Evolutionary conservation across 805 yeast genomes (phyloP).

Genomic region (Schwanniomyces yamadae): DNA sequence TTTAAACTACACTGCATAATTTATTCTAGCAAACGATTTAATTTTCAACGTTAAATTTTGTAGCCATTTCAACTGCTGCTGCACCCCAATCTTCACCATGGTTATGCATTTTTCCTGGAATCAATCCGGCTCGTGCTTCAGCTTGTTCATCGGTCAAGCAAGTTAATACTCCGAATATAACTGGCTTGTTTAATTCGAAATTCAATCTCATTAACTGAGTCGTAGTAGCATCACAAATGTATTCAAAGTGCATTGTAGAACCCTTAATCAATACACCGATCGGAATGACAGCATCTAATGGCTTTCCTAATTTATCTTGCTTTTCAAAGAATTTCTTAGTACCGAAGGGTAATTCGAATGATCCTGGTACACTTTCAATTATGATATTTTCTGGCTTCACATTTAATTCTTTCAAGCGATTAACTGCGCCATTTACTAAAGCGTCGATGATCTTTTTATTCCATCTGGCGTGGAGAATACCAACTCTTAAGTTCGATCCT

Average conservation of each 20-base stretch:
- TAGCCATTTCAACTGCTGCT: conserved; percentile 93
- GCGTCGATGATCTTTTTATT: conserved; percentile 74
- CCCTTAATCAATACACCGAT: conserved; percentile 96
- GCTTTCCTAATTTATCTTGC: conserved; percentile 39
- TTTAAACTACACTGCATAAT: not conserved
- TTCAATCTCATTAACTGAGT: conserved; percentile 83
- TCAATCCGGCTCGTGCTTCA: conserved; percentile 82
- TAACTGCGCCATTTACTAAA: conserved; percentile 73
- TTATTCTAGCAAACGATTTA: not conserved
- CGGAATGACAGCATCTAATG: conserved; percentile 84
- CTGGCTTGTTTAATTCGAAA: conserved; percentile 67
- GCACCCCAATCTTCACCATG: conserved; percentile 99
- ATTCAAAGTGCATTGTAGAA: conserved; percentile 96
- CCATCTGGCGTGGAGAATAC: conserved; percentile 97
- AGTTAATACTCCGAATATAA: conserved; percentile 90
- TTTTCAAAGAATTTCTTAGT: conserved; percentile 52
- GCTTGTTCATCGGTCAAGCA: conserved; percentile 96
- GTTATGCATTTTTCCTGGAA: conserved; percentile 76
- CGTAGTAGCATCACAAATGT: conserved; percentile 88
- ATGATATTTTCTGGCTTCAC: conserved; percentile 75
- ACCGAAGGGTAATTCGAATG: conserved; percentile 90
- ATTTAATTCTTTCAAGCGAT: conserved; percentile 58
- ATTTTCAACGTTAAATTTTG: conserved; percentile 25
- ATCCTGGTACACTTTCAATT: conserved; percentile 89
- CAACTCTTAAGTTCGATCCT: conserved; percentile 64